Conservation (phyloP, 1,284 basidiomycete species). For the Golubevia sp. region DNA sequence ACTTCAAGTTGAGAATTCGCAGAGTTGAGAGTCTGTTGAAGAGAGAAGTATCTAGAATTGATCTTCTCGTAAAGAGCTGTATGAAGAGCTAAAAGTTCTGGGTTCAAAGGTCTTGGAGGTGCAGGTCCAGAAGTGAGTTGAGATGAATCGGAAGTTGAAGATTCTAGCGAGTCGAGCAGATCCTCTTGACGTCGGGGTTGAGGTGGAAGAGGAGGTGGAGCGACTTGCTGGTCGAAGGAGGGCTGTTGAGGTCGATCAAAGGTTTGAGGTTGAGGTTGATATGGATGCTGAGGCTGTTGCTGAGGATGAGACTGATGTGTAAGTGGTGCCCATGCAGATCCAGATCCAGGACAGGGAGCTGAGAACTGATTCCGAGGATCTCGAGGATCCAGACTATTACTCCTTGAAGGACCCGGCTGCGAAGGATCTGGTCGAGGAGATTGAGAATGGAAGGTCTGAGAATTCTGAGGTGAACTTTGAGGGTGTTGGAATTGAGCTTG, state of each 20-base stretch:
- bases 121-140: constrained; percentile 65
- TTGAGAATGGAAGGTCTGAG: no score
- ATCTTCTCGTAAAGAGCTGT: constrained; percentile 77
- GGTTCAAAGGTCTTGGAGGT: constrained; percentile 78
- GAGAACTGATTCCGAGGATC: no score
- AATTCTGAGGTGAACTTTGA: not conserved
- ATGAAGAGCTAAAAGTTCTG: constrained; percentile 82
- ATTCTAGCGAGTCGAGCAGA: constrained; percentile 24
- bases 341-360: no score
- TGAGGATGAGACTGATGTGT: not conserved
- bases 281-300: constrained; percentile 1
- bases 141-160: not conserved
- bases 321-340: no score
- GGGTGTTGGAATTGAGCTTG: constrained; percentile 10
- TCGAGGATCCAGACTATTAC: no score
- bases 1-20: constrained; percentile 78
- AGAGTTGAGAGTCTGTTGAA: constrained; percentile 71
- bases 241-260: no score
- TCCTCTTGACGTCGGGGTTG: constrained; percentile 17
- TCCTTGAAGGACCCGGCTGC: no score
- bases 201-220: constrained; percentile 11
- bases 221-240: not conserved
- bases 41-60: constrained; percentile 70
- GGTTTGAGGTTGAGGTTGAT: not conserved
- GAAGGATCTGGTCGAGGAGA: no score